Conservation (phyloP, 2,329 filamentous ascomycete species). For the Colletotrichum tanaceti region DNA sequence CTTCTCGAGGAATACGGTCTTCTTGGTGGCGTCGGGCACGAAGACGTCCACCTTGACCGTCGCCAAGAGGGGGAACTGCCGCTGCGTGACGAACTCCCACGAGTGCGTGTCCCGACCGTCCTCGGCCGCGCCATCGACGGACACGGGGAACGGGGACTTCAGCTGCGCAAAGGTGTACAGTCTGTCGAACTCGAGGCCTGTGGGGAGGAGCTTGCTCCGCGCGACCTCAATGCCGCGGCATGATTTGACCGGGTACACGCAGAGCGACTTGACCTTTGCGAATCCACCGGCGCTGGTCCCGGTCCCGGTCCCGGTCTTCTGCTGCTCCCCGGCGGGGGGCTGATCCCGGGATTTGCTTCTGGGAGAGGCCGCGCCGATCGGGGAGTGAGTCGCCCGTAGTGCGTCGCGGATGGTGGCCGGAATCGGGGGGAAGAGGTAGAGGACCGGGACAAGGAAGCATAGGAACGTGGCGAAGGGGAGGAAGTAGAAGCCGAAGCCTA, state of each 20-base stretch:
- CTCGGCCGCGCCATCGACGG: conserved; percentile 49
- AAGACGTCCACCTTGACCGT: conserved; percentile 76
- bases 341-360: conserved; percentile 53
- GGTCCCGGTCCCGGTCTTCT: conserved; percentile 33
- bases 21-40: conserved; percentile 72
- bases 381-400: conserved; percentile 65
- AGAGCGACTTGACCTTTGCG: conserved; percentile 69
- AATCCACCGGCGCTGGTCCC: conserved; percentile 27
- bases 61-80: conserved; percentile 77
- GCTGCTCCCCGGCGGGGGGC: conserved; percentile 16
- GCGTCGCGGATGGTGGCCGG: conserved; percentile 65
- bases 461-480: conserved; percentile 58
- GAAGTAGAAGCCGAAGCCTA: conserved; percentile 49
- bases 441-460: conserved; percentile 65
- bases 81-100: conserved; percentile 79
- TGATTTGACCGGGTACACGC: conserved; percentile 86
- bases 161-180: conserved; percentile 85
- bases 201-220: conserved; percentile 70
- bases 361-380: conserved; percentile 55
- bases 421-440: conserved; percentile 66
- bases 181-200: conserved; percentile 82
- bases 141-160: conserved; percentile 60
- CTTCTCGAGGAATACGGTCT: conserved; percentile 59
- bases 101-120: conserved; percentile 56
- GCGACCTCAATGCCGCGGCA: conserved; percentile 81